These are phyloP conservation scores for Saprolegnia parasitica DNA, from an alignment of 352 stramenopile genomes.

Conservation along the genomic window DNA sequence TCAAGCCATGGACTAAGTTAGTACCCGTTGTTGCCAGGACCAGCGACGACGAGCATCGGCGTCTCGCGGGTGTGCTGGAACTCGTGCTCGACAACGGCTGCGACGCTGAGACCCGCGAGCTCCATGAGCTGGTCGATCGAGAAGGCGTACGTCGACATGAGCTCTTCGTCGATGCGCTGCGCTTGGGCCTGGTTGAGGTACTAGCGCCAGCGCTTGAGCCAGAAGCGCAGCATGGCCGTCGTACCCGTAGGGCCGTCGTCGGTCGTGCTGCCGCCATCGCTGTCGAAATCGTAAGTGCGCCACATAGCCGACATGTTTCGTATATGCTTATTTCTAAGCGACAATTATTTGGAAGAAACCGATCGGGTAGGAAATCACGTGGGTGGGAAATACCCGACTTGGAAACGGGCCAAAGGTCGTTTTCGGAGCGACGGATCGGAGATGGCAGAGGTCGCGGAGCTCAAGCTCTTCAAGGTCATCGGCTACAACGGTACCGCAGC, in stretches of 20 bases:
- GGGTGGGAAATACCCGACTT: background rate
- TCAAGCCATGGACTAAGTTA: background rate
- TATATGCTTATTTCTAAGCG: background rate
- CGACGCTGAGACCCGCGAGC: conserved; percentile 94
- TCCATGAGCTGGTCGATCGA: conserved; percentile 99
- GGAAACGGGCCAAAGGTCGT: background rate
- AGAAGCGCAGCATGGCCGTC: background rate
- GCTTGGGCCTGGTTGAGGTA: conserved; percentile 67
- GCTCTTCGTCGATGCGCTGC: conserved; percentile 82
- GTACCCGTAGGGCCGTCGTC: conserved; percentile 8
- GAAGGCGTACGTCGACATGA: conserved; percentile 90
- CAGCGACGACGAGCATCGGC: conserved; percentile 89
- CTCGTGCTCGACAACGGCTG: conserved; percentile 81
- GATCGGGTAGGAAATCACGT: background rate
- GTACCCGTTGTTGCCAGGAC: conserved; percentile 97
- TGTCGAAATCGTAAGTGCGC: too few species aligned
- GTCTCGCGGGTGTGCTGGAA: conserved; percentile 33
- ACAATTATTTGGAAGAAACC: background rate
- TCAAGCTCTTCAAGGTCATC: conserved; percentile 71
- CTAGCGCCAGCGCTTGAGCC: conserved; percentile 31
- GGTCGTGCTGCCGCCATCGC: background rate
- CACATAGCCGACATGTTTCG: too few species aligned
- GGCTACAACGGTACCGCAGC: conserved; percentile 64
- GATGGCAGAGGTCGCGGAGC: conserved; percentile 68
- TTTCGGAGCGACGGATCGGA: background rate